Conservation (phyloP, 495 filamentous ascomycete genomes). For the Apodospora peruviana region DNA sequence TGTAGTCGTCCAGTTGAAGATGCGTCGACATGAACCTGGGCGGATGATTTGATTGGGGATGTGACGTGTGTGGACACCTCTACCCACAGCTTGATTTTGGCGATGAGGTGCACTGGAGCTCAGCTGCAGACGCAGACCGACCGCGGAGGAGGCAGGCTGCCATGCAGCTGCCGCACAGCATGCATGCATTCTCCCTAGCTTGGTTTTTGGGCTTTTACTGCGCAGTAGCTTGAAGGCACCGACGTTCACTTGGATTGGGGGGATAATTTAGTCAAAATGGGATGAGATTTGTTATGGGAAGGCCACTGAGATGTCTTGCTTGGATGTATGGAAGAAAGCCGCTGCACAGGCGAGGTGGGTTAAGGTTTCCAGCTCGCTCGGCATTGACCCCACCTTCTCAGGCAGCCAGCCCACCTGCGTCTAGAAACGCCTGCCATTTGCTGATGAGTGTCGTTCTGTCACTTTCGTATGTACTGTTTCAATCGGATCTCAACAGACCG, state of each 20-base stretch:
- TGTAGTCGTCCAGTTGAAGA: too few species aligned
- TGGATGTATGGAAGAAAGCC: too few species aligned
- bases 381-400: conserved; percentile 1
- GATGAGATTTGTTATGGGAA: neutral
- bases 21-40: neutral
- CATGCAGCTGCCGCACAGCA: conserved; percentile 6
- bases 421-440: conserved; percentile 1
- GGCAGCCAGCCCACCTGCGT: conserved; percentile 1
- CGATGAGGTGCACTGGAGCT: too few species aligned
- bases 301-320: too few species aligned
- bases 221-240: neutral
- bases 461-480: too few species aligned
- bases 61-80: neutral
- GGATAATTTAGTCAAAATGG: neutral
- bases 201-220: neutral
- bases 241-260: neutral
- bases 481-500: too few species aligned
- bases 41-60: neutral
- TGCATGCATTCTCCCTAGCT: conserved; percentile 2
- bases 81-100: too few species aligned
- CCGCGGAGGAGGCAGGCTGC: neutral
- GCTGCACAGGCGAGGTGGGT: too few species aligned
- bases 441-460: neutral
- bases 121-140: neutral
- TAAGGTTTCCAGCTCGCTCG: too few species aligned